Conservation (phyloP, 805 yeast species). For the Isabelozyma heimii region DNA sequence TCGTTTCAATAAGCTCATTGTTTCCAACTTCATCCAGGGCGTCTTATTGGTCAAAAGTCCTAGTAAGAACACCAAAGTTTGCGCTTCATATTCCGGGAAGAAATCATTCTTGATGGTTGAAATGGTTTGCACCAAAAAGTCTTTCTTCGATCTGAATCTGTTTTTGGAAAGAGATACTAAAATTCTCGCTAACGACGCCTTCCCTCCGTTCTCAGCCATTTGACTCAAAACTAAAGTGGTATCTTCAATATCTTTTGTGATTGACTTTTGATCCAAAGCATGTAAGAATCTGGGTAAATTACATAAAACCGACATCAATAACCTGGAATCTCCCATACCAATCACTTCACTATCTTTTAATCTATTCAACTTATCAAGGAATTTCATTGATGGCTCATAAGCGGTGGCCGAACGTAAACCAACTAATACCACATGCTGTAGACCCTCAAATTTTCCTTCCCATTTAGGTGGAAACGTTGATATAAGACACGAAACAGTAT, state of each 20-base stretch:
- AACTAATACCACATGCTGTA: conserved; percentile 72
- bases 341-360: conserved; percentile 73
- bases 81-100: conserved; percentile 74
- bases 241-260: conserved; percentile 47
- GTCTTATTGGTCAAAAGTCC: conserved; percentile 77
- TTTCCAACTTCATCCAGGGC: conserved; percentile 77
- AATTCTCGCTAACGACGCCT: conserved; percentile 64
- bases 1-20: conserved; percentile 70
- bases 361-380: conserved; percentile 68
- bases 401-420: conserved; percentile 84
- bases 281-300: conserved; percentile 84
- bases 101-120: conserved; percentile 64
- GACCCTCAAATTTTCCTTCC: conserved; percentile 92
- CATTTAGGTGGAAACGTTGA: conserved; percentile 91
- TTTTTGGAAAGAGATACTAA: conserved; percentile 73
- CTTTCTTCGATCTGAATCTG: conserved; percentile 85
- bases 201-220: conserved; percentile 58
- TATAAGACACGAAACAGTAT: conserved; percentile 77
- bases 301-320: conserved; percentile 69
- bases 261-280: conserved; percentile 58
- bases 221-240: conserved; percentile 45
- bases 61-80: conserved; percentile 67
- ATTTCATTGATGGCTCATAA: conserved; percentile 70
- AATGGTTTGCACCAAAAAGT: conserved; percentile 79
- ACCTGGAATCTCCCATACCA: conserved; percentile 65